A percentile compares a stretch with the other conserved stretches of the same genome.
These are phyloP conservation scores for Colletotrichum chlorophyti DNA, from an alignment of 2,329 filamentous ascomycete species.

Conservation along the genomic window DNA sequence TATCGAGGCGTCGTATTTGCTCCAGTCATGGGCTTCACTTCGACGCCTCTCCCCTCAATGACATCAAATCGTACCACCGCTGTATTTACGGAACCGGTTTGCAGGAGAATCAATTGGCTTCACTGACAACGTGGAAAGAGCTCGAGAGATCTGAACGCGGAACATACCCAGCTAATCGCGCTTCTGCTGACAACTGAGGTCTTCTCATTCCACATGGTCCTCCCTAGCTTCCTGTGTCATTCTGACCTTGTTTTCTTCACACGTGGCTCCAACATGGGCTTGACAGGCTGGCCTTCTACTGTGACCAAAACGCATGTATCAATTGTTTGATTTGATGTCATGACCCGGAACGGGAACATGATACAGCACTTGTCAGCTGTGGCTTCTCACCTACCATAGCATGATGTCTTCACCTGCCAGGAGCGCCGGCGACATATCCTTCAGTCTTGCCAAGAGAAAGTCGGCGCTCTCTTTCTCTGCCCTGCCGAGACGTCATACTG, in stretches of 20 bases:
- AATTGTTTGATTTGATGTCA: too few relatives aligned
- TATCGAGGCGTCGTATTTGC: too few relatives aligned
- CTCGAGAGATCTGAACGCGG: neutral
- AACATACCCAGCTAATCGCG: too few relatives aligned
- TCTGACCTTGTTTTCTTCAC: neutral
- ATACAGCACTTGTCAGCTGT: neutral
- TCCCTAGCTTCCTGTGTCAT: neutral
- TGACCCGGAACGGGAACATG: neutral
- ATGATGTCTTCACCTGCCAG: too few relatives aligned
- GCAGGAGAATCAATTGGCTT: too few relatives aligned
- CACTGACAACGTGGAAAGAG: neutral
- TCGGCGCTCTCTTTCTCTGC: neutral
- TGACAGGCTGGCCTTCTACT: too few relatives aligned
- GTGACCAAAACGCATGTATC: too few relatives aligned
- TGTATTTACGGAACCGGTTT: too few relatives aligned
- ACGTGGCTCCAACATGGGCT: neutral
- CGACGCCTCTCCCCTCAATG: too few relatives aligned
- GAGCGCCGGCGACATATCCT: neutral
- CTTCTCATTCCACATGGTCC: neutral
- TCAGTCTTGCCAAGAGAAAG: neutral
- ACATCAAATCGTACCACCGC: too few relatives aligned
- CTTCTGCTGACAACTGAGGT: too few relatives aligned
- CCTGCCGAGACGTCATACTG: conserved; percentile 2
- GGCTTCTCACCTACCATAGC: neutral
- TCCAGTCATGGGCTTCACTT: too few relatives aligned